These are phyloP conservation scores for Leavenworthia alabamica DNA, from an alignment of 345 rosid species.

Conservation along the genomic window DNA sequence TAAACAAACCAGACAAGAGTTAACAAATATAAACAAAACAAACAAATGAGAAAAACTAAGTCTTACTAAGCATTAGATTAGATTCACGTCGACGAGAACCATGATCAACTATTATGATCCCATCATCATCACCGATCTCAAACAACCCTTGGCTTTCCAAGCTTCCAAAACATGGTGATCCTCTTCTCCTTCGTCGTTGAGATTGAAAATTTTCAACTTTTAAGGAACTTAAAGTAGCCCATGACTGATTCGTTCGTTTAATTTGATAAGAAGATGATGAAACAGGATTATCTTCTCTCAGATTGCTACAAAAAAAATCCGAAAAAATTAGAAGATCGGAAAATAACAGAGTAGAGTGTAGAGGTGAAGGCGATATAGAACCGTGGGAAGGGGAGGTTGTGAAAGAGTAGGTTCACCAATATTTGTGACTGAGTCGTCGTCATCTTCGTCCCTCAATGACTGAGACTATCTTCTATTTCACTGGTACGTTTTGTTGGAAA, in stretches of 20 bases:
- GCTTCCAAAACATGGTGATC: constrained; percentile 24
- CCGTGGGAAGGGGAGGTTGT: constrained; percentile 13
- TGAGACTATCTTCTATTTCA: background rate
- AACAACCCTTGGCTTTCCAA: constrained; percentile 28
- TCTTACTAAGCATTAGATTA: constrained; percentile 81
- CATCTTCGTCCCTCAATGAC: background rate
- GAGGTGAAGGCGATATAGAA: background rate
- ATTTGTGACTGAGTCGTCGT: constrained; percentile 23
- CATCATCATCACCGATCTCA: constrained; percentile 52
- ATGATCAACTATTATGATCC: constrained; percentile 82
- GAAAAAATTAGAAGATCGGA: background rate
- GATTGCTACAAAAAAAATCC: background rate
- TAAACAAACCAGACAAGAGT: background rate
- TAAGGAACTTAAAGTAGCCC: constrained; percentile 20
- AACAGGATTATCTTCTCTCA: constrained; percentile 10
- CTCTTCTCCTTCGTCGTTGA: constrained; percentile 6
- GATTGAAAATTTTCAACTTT: constrained; percentile 19
- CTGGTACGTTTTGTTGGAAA: background rate
- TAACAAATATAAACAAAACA: background rate
- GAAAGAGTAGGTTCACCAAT: background rate
- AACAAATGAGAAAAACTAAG: too few relatives aligned
- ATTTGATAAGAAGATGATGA: constrained; percentile 4
- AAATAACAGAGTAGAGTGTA: background rate
- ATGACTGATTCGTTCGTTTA: constrained; percentile 10
- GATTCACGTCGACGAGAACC: constrained; percentile 88